Base-by-base conservation (phyloP, 2,329 filamentous ascomycete genomes). In the Penicillium sp. region DNA sequence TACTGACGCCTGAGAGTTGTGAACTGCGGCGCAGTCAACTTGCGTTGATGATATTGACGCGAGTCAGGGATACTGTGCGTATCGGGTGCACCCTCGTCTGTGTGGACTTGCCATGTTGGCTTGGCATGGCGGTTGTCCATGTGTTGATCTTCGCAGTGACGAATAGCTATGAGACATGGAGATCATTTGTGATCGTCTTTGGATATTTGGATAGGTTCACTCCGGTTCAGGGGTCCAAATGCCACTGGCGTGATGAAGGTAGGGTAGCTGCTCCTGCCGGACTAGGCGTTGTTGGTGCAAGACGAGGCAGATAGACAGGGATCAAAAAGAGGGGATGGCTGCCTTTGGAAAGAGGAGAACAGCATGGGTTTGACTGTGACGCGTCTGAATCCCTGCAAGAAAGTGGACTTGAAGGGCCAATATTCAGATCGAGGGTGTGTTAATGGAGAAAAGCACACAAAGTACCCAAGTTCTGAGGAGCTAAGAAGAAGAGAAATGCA, bases 121-220 rank as follows among this genome's bases (percentile, higher is more conserved):
- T 68, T 68, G 63, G 66, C 65, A 53, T 56, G 59, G 64, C 63
- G 64, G 63, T 64, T 68, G 58, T 57, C 55, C 36, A 41, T 37
- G 33, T n/a, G n/a, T n/a, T n/a, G 56, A 60, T 60, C 57, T 55
- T 36, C 55, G 44, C 35, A 28, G 50, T 41, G 41, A 54, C 46
- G 43, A 33, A 19, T 43, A 43, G 38, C 25, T 37, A 44, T 45
- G 31, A 18, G 25, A 44, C 33, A 44, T 6, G 22, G 22, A 25
- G 45, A 54, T 42, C 33, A 46, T 52, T 28, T 28, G 27, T 25
- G 13, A 2, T 35, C 41, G 16, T 40, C 39, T 25, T 18, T 42
- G 35, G 34, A 18, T 7, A 30, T 41, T 48, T 14, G 36, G 30
- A 40, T 4, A 49, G 27, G 25, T 54, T 42, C 43, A 31, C 34